Conservation (phyloP, 164 flowering plant genomes). For the Piper longum region DNA sequence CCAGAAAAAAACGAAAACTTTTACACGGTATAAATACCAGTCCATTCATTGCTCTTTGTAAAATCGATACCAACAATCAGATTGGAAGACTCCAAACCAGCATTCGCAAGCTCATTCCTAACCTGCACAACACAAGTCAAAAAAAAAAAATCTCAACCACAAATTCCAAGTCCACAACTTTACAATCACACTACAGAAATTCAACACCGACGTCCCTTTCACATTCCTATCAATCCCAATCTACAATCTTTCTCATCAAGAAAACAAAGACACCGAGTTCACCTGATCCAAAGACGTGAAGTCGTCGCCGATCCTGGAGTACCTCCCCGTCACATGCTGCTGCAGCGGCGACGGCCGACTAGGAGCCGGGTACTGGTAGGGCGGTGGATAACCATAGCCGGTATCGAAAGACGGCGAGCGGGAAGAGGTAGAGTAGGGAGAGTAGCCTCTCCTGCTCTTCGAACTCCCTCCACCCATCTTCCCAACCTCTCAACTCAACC, state of each 20-base stretch:
- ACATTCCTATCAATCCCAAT: background rate
- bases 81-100: slow-evolving; percentile 94
- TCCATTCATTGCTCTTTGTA: slow-evolving; percentile 97
- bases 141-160: too few relatives aligned
- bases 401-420: background rate
- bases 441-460: background rate
- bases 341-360: background rate
- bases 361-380: background rate
- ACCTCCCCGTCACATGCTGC: slow-evolving; percentile 17
- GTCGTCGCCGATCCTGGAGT: slow-evolving; percentile 56
- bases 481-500: background rate
- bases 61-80: slow-evolving; percentile 90
- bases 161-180: background rate
- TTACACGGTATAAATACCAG: slow-evolving; percentile 30
- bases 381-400: background rate
- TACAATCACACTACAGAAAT: background rate
- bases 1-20: background rate
- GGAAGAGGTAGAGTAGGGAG: background rate
- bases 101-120: slow-evolving; percentile 58
- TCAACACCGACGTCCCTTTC: background rate
- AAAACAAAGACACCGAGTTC: background rate
- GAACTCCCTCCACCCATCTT: background rate
- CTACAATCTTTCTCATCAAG: background rate
- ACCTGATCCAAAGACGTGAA: slow-evolving; percentile 67
- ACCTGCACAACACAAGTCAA: slow-evolving; percentile 28